phyloP scores from a whole-genome alignment of 306 rosid genomes.

The Lathyrus sativus region DNA sequence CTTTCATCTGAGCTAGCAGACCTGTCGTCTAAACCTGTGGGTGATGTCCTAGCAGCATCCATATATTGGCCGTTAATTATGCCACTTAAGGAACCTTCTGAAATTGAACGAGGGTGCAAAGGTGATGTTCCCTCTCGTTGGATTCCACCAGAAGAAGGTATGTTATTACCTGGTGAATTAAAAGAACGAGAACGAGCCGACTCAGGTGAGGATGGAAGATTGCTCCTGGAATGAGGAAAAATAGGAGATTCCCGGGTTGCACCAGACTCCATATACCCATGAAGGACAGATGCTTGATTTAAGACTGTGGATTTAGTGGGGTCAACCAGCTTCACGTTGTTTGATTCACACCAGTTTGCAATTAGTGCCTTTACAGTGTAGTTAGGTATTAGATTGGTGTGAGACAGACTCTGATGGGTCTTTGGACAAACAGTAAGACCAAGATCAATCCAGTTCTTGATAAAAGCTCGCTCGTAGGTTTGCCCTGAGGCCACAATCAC shows the following conservation, averaged over 20 bases:
- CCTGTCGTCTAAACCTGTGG: slow-evolving; percentile 60
- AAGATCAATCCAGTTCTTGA: slow-evolving; percentile 89
- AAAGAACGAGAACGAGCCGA: slow-evolving; percentile 60
- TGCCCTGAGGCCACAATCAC: slow-evolving; percentile 99
- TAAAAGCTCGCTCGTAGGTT: slow-evolving; percentile 90
- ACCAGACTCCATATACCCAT: slow-evolving; percentile 63
- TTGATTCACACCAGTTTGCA: slow-evolving; percentile 91
- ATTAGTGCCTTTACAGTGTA: slow-evolving; percentile 82
- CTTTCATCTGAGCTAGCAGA: slow-evolving; percentile 65
- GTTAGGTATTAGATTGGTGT: slow-evolving; percentile 76
- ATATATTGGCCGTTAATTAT: slow-evolving; percentile 56
- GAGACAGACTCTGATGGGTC: slow-evolving; percentile 89
- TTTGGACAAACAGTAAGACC: slow-evolving; percentile 95
- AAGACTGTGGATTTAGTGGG: slow-evolving; percentile 49
- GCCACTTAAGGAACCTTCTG: slow-evolving; percentile 73
- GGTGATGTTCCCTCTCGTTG: slow-evolving; percentile 64
- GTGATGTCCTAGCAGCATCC: slow-evolving; percentile 55
- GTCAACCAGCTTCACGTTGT: slow-evolving; percentile 80
- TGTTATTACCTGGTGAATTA: slow-evolving; percentile 57
- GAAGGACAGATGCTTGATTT: slow-evolving; percentile 63
- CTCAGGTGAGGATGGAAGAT: slow-evolving; percentile 63
- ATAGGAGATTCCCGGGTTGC: slow-evolving; percentile 56
- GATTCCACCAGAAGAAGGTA: slow-evolving; percentile 54
- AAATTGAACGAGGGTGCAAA: slow-evolving; percentile 72
- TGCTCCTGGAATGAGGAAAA: slow-evolving; percentile 61